These are phyloP conservation scores for Cyclotella distinguenda DNA, from an alignment of 108 stramenopile genomes.

Conservation along the genomic window DNA sequence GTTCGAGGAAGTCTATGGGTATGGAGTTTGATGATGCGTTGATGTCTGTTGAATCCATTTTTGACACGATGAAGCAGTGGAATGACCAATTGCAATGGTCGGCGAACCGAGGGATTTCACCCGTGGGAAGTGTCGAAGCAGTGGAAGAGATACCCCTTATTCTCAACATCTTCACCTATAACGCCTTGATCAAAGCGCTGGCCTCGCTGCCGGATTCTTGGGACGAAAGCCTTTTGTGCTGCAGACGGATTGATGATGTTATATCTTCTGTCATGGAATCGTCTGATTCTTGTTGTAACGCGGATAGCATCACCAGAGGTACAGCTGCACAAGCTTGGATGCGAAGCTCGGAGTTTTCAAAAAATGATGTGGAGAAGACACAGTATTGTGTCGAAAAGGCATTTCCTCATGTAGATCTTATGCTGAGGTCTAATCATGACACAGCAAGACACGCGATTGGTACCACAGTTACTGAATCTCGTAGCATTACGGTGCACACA, in stretches of 20 bases:
- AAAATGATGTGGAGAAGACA: neutral
- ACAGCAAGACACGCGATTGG: no score
- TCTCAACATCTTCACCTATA: constrained; percentile 27
- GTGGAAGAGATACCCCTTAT: no score
- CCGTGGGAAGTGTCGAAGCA: no score
- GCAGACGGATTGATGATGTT: constrained; percentile 34
- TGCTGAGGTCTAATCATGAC: constrained; percentile 7
- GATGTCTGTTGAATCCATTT: constrained; percentile 15
- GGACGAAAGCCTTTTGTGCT: constrained; percentile 34
- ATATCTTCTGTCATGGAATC: constrained; percentile 7
- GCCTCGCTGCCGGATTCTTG: constrained; percentile 20
- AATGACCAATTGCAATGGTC: constrained; percentile 42
- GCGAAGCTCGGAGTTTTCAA: constrained; percentile 10
- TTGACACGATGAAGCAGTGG: constrained; percentile 24
- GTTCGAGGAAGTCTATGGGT: neutral
- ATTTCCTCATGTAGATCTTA: constrained; percentile 12
- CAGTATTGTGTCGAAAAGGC: constrained; percentile 25
- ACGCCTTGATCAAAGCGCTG: constrained; percentile 28
- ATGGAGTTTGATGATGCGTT: constrained; percentile 25
- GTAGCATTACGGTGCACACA: constrained; percentile 1
- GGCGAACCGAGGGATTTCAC: neutral
- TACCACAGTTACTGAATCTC: neutral
- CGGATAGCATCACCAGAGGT: constrained; percentile 11
- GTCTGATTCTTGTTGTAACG: neutral
- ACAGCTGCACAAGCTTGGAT: constrained; percentile 26